These are phyloP conservation scores for Amanita phalloides DNA, from an alignment of 768 basidiomycete genomes.

Conservation along the genomic window DNA sequence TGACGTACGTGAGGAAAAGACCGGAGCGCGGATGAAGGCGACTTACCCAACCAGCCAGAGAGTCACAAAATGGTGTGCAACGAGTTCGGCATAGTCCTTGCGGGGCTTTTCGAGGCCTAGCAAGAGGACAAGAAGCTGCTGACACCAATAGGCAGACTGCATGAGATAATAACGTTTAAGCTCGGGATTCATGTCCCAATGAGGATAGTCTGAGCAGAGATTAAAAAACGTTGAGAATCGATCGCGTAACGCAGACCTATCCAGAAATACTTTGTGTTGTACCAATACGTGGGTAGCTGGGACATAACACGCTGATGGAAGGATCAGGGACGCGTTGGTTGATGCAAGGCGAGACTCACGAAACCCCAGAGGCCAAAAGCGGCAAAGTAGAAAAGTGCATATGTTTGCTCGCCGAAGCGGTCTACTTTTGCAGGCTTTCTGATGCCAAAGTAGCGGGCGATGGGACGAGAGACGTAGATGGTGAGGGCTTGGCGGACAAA, in stretches of 20 bases:
- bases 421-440: conserved; percentile 55
- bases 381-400: conserved; percentile 75
- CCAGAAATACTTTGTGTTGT: conserved; percentile 78
- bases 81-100: conserved; percentile 80
- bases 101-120: conserved; percentile 89
- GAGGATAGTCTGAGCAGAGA: conserved; percentile 59
- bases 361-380: conserved; percentile 66
- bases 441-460: conserved; percentile 67
- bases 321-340: not conserved
- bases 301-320: conserved; percentile 66
- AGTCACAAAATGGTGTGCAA: conserved; percentile 88
- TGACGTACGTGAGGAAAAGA: not conserved
- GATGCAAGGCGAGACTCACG: conserved; percentile 36
- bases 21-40: not conserved
- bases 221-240: not conserved
- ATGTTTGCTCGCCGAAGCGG: conserved; percentile 87
- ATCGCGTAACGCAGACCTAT: conserved; percentile 33
- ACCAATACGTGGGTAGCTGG: conserved; percentile 79
- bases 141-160: conserved; percentile 90
- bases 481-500: conserved; percentile 73
- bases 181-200: conserved; percentile 76
- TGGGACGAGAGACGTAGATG: conserved; percentile 49
- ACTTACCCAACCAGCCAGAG: conserved; percentile 86
- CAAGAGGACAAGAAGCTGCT: conserved; percentile 80
- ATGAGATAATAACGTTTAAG: conserved; percentile 91